Base-by-base conservation (phyloP, 495 filamentous ascomycete species). In the Talaromyces ruber region DNA sequence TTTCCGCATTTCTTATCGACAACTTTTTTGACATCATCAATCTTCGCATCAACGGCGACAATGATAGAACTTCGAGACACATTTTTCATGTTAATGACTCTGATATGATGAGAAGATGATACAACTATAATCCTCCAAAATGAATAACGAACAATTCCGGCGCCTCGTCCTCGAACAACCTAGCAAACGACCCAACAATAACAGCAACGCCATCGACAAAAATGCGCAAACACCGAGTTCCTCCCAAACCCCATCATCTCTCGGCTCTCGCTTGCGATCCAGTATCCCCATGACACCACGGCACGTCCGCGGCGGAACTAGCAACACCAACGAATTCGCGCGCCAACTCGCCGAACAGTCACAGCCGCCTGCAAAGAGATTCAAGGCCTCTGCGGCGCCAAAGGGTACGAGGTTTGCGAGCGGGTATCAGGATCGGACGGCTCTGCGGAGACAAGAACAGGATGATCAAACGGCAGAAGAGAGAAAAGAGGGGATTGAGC, bases 121-220 rank as follows among this genome's bases (percentile, higher is more conserved):
- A 7, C 5, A n/a, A 18, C 18, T 43, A 4, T 1, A 43, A 52
- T 26, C 24, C n/a, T 1, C 25, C 66, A 71, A 51, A 61, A 98
- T 98, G 94, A 96, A 98, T 72, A 97, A 98, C 82, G 83, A 90
- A 18, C 91, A 98, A 70, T 98, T 98, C 70, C 92, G 94, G 56
- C 87, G 88, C 60, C 84, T 98, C n/a, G 70, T 98, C 8, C 76
- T 85, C 45, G 82, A 82, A 60, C 81, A 74, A 2, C 67, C 77
- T 28, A 26, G 37, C 3, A 74, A 22, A 78, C 47, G 34, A 24
- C 3, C 47, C 18, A 52, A 76, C 37, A 62, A 72, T 8, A 64
- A 69, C 47, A 81, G 78, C 67, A 68, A 66, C 58, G 71, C 43
- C 60, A 62, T 51, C 57, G 64, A 59, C 65, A 65, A 64, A 66